A percentile compares a stretch with the other conserved stretches of the same genome.
Evolutionary conservation across 441 rosid genomes (phyloP).

Genomic region (Jatropha multifida): DNA sequence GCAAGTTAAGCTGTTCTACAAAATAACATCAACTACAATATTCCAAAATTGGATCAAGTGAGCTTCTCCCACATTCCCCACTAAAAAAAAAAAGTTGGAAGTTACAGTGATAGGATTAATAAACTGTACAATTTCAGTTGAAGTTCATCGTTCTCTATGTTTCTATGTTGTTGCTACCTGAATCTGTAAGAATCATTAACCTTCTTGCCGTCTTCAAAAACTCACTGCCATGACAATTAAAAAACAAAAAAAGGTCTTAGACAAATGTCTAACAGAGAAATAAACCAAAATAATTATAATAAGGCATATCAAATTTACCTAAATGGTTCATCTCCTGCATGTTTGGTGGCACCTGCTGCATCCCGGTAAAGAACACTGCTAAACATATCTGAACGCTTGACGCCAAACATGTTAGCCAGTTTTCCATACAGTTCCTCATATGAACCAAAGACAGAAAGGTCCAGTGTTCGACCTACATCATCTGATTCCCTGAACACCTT

Average conservation of each 20-base stretch:
- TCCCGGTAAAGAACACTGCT: constrained; percentile 63
- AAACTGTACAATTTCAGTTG: constrained; percentile 39
- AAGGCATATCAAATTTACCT: constrained; percentile 39
- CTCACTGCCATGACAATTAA: constrained; percentile 46
- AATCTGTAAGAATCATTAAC: constrained; percentile 65
- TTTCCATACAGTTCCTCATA: constrained; percentile 67
- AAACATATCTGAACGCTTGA: constrained; percentile 57
- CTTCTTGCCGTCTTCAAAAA: constrained; percentile 77
- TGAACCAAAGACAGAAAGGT: constrained; percentile 65
- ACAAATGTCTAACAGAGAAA: neutral
- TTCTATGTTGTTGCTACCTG: constrained; percentile 58
- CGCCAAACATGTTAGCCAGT: constrained; percentile 68
- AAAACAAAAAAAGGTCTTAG: neutral
- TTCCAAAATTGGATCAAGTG: constrained; percentile 27
- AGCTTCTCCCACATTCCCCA: constrained; percentile 25
- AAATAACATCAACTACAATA: constrained; percentile 17
- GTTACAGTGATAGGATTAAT: constrained; percentile 7
- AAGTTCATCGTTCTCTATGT: constrained; percentile 34
- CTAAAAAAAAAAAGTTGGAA: constrained; percentile 10
- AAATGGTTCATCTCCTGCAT: constrained; percentile 82
- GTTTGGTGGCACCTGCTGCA: constrained; percentile 52
- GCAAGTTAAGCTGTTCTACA: constrained; percentile 21
- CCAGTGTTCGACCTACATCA: constrained; percentile 78
- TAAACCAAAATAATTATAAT: neutral
- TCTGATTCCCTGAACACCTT: constrained; percentile 90